These are phyloP conservation scores for Lichtheimia hyalospora DNA, from an alignment of 371 early-diverging fungal genomes.

Conservation along the genomic window DNA sequence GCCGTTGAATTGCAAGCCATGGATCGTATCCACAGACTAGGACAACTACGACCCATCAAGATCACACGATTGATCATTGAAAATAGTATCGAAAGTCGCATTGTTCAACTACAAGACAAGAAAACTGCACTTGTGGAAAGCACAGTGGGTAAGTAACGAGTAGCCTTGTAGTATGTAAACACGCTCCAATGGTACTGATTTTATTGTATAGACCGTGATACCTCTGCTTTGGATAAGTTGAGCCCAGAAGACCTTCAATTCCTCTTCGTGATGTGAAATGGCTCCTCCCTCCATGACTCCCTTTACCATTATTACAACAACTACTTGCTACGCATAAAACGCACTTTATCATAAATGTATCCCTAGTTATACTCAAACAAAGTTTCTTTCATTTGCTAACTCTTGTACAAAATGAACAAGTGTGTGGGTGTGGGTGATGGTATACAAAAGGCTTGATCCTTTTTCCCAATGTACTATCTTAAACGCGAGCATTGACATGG, in stretches of 20 bases:
- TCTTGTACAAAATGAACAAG: too few relatives aligned
- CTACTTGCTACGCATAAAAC: too few relatives aligned
- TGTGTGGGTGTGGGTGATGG: too few relatives aligned
- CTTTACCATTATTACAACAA: too few relatives aligned
- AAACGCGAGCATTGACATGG: slow-evolving; percentile 58
- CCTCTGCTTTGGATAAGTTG: slow-evolving; percentile 64
- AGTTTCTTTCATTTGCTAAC: too few relatives aligned
- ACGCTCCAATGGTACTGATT: neutral
- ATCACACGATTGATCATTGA: slow-evolving; percentile 91
- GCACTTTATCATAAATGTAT: too few relatives aligned
- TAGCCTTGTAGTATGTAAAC: neutral
- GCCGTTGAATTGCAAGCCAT: slow-evolving; percentile 59
- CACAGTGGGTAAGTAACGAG: slow-evolving; percentile 78
- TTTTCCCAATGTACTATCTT: neutral
- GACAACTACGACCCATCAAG: slow-evolving; percentile 86
- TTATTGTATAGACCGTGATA: slow-evolving; percentile 38
- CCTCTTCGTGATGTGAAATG: slow-evolving; percentile 71
- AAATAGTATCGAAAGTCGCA: slow-evolving; percentile 94
- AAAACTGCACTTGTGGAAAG: slow-evolving; percentile 90
- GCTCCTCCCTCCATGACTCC: neutral
- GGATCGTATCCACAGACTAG: slow-evolving; percentile 92
- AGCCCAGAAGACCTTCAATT: slow-evolving; percentile 87
- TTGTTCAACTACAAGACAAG: slow-evolving; percentile 93
- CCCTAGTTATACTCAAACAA: too few relatives aligned
- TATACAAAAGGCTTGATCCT: too few relatives aligned